Percentiles rank a stretch among this genome's conserved stretches.
These are phyloP conservation scores for Collybia sp. DNA, from an alignment of 768 basidiomycete species.

Conservation along the genomic window DNA sequence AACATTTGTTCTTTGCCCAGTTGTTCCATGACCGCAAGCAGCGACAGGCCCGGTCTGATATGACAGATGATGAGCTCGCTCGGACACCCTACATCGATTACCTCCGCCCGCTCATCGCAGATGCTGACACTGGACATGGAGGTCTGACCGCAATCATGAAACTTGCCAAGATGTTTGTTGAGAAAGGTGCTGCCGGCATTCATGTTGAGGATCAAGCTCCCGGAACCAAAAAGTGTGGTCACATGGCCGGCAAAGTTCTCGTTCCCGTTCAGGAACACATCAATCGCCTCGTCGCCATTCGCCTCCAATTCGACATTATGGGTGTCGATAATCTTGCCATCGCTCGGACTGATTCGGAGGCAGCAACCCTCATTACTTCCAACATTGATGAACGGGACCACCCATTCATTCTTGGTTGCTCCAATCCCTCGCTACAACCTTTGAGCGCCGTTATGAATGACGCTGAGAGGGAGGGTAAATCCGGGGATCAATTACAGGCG, in stretches of 20 bases:
- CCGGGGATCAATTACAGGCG: constrained; percentile 75
- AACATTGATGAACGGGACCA: constrained; percentile 99
- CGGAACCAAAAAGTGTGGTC: constrained; percentile 94
- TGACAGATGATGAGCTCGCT: constrained; percentile 69
- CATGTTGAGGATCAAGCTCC: constrained; percentile 98
- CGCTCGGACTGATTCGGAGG: constrained; percentile 95
- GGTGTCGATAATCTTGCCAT: constrained; percentile 93
- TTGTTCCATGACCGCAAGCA: constrained; percentile 99
- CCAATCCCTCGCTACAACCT: constrained; percentile 65
- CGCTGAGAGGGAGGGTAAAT: constrained; percentile 78
- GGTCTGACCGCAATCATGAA: constrained; percentile 99
- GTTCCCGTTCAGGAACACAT: constrained; percentile 98
- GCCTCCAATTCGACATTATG: constrained; percentile 98
- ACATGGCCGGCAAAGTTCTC: constrained; percentile 95
- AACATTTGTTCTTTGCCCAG: constrained; percentile 96
- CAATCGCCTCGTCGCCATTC: constrained; percentile 95
- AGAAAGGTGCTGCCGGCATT: constrained; percentile 96
- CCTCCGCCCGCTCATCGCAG: constrained; percentile 91
- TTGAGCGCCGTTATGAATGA: constrained; percentile 79
- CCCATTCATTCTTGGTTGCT: constrained; percentile 90
- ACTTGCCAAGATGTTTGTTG: constrained; percentile 97
- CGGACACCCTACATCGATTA: constrained; percentile 78
- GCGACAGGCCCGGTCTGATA: constrained; percentile 66
- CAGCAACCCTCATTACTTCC: constrained; percentile 92
- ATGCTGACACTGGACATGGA: constrained; percentile 98